Base-by-base conservation (phyloP, 2,329 filamentous ascomycete genomes). In the Hymenoscyphus occultus region DNA sequence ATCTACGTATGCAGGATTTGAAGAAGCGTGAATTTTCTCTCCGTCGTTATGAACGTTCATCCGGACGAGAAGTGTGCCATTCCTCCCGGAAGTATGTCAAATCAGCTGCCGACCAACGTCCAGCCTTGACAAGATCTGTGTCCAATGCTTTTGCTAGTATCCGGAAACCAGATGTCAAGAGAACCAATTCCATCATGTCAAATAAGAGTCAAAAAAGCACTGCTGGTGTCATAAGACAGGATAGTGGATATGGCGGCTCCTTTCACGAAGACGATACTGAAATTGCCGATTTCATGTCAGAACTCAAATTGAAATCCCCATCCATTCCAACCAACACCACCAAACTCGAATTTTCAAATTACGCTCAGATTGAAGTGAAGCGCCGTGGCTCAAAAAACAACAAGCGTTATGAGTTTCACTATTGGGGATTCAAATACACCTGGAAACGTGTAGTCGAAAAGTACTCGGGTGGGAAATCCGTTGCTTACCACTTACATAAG, bases 291-390 rank as follows among this genome's bases (percentile, higher is more conserved):
- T 70, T 70, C 74, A 77, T 63, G 73, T 72, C 42, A 70, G 67
- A 68, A 12, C 78, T 61, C 68, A 74, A 60, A 61, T 59, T 63
- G 39, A 70, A 66, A 71, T 65, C 68, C 0, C 40, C 64, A n/a
- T 63, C 63, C 16, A 65, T 71, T 56, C 86, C 91, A 19, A 91
- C 89, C 65, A 92, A 96, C 76, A 89, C 85, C 42, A 90, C 94
- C 76, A 91, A 93, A 78, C 84, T 99, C 40, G 94, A 98, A 76
- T 99, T 97, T 76, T 96, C 92, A 70, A 99, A 98, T 80, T 99
- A 99, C 76, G 94, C 94, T 1, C 92, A 95, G 72, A 87, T 98
- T 51, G 91, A 97, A 69, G 80, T 99, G 60, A 87, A 85, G 70
- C 86, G 91, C 54, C 83, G 86, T 31, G 90, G 90, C 6, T 80